Evolutionary conservation across 345 rosid genomes (phyloP), one percentile per base, ranked within the genome.

Genomic region (Lepidium aucheri): DNA sequence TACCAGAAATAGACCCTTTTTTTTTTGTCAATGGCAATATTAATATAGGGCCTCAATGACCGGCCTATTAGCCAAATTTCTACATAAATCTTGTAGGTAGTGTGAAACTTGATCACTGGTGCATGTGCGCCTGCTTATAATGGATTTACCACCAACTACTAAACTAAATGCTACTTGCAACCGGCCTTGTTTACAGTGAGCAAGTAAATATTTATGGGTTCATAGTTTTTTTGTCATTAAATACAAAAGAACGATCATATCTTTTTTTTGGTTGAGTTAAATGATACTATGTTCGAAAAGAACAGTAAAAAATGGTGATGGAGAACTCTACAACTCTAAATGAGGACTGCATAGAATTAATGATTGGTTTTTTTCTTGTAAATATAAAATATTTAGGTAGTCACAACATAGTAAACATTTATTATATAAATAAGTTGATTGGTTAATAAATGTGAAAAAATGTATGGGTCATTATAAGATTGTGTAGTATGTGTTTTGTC

Each of bases 321-420:
- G 76, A 65, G 70, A 49, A 57, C 53, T 46, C 69, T 63, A 56
- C 7, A 36, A 40, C 46, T 64, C 74, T 69, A 69, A 60, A 69
- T 44, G 58, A 26, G 41, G 53, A 44, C 63, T 70, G 22, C 54
- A 34, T 41, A 53, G 39, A 62, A 70, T 61, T 69, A 42, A 70
- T 61, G 68, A 61, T 53, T 24, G 67, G 67, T 43, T 55, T 47
- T 33, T 32, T 61, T 62, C 42, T 67, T 71, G 44, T 38, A 53
- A 17, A 40, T 40, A 17, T 54, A 30, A 26, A 30, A 45, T 38
- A 8, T 14, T n/a, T 46, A 45, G 18, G 26, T n/a, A n/a, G n/a
- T n/a, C 34, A 63, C 43, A 53, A 64, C 14, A 63, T 49, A 15
- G 47, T 47, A 63, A 20, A 33, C 1, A 32, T 15, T 41, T 33